phyloP scores from a whole-genome alignment of 495 filamentous ascomycete species.

The Penicillium paxilli region DNA sequence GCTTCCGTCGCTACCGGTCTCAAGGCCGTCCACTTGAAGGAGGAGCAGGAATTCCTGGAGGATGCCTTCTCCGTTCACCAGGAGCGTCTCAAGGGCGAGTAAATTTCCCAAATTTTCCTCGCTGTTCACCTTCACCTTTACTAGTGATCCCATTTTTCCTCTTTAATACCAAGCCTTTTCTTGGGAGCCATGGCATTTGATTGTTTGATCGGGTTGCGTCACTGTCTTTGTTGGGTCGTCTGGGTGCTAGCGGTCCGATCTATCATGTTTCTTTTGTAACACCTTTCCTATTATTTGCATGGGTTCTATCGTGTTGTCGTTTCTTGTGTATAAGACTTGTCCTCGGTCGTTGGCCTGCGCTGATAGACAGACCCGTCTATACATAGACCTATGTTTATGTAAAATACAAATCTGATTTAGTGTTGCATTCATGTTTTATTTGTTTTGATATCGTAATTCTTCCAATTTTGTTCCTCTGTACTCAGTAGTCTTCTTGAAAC shows the following conservation, averaged over 20 bases:
- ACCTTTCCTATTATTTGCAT: constrained; percentile 27
- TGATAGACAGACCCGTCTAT: constrained; percentile 23
- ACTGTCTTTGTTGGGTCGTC: constrained; percentile 29
- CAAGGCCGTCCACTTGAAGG: constrained; percentile 86
- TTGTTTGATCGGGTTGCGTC: constrained; percentile 19
- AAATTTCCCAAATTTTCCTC: too few relatives aligned
- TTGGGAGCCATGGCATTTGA: constrained; percentile 1
- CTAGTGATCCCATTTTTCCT: too few relatives aligned
- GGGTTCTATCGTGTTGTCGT: constrained; percentile 30
- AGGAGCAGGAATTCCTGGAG: constrained; percentile 88
- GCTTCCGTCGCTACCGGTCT: constrained; percentile 91
- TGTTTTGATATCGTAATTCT: too few relatives aligned
- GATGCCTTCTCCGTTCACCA: constrained; percentile 66
- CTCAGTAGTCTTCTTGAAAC: background rate
- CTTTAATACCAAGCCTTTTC: constrained; percentile 3
- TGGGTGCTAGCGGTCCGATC: constrained; percentile 35
- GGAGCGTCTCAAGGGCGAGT: constrained; percentile 58
- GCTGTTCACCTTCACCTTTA: too few relatives aligned
- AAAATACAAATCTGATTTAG: constrained; percentile 31
- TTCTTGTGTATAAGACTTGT: constrained; percentile 28
- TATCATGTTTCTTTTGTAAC: constrained; percentile 26
- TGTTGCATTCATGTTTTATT: constrained; percentile 9
- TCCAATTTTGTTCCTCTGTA: background rate
- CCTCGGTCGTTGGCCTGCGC: constrained; percentile 21
- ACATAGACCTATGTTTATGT: constrained; percentile 25